Evolutionary conservation across 208 protist genomes (phyloP).

Genomic region (Leishmania lainsoni): DNA sequence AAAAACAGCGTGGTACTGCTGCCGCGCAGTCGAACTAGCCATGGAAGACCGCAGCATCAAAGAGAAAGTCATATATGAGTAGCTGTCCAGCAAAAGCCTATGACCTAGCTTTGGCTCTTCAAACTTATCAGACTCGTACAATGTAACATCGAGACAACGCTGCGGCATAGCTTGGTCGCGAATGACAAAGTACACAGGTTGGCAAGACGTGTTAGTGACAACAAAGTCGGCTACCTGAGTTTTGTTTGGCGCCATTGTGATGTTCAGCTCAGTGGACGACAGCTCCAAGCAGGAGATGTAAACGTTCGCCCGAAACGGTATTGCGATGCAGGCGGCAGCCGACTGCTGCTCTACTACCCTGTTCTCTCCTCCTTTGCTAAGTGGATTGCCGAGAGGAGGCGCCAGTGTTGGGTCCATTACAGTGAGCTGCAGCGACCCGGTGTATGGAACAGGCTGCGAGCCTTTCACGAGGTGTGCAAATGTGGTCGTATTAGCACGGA

Average conservation of each 20-base stretch:
- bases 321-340: conserved; percentile 25
- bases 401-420: conserved; percentile 7
- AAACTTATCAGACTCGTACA: conserved; percentile 81
- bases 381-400: not conserved
- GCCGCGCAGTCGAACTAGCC: conserved; percentile 20
- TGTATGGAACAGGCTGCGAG: conserved; percentile 37
- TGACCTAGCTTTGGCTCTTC: conserved; percentile 76
- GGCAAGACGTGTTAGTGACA: conserved; percentile 67
- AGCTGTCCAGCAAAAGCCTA: conserved; percentile 57
- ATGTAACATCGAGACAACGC: conserved; percentile 59
- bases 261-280: conserved; percentile 60
- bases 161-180: conserved; percentile 62
- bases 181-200: conserved; percentile 77
- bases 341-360: not conserved
- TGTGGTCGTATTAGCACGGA: conserved; percentile 48
- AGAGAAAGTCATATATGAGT: conserved; percentile 78
- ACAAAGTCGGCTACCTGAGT: conserved; percentile 74
- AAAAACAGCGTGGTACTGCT: conserved; percentile 61
- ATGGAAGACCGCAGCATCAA: conserved; percentile 65
- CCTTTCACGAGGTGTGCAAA: conserved; percentile 64
- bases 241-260: conserved; percentile 75
- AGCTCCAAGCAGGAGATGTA: conserved; percentile 77
- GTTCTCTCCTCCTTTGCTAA: not conserved
- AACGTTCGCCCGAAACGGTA: conserved; percentile 68
- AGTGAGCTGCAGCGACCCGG: conserved; percentile 49